These are phyloP conservation scores for Apophysomyces sp. DNA, from an alignment of 371 early-diverging fungal species.

Conservation along the genomic window DNA sequence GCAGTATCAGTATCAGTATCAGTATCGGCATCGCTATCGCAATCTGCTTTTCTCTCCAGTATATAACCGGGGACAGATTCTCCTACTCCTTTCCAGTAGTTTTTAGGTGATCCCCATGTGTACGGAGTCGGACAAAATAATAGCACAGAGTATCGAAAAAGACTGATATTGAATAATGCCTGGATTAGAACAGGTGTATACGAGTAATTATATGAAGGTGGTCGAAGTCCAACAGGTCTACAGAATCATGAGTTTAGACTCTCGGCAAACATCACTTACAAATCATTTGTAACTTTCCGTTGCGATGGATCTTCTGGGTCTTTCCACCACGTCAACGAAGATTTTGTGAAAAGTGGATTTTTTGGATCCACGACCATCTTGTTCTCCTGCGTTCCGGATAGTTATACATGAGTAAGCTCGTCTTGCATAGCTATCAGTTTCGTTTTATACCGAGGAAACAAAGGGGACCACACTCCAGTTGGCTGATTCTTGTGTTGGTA, in stretches of 20 bases:
- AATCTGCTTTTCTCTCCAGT: not conserved
- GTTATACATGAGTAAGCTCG: not conserved
- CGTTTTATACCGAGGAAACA: not conserved
- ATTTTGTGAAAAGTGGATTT: not conserved
- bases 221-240: slow-evolving; percentile 45
- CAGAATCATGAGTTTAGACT: not conserved
- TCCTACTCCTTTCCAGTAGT: slow-evolving; percentile 46
- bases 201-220: slow-evolving; percentile 36
- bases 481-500: slow-evolving; percentile 9
- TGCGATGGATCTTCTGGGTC: slow-evolving; percentile 41
- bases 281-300: slow-evolving; percentile 12
- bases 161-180: slow-evolving; percentile 36
- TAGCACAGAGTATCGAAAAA: slow-evolving; percentile 32
- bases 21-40: not conserved
- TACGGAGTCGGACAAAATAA: slow-evolving; percentile 30
- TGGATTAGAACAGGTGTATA: slow-evolving; percentile 38
- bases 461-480: slow-evolving; percentile 38
- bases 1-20: not conserved
- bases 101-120: slow-evolving; percentile 27
- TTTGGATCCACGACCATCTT: not conserved
- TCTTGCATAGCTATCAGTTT: not conserved
- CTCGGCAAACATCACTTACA: slow-evolving; percentile 15
- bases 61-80: slow-evolving; percentile 25
- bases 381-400: not conserved
- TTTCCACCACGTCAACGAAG: slow-evolving; percentile 42